Evolutionary conservation across 805 yeast genomes (phyloP), one percentile per base, ranked within the genome.

Genomic region (Candida loeiensis): DNA sequence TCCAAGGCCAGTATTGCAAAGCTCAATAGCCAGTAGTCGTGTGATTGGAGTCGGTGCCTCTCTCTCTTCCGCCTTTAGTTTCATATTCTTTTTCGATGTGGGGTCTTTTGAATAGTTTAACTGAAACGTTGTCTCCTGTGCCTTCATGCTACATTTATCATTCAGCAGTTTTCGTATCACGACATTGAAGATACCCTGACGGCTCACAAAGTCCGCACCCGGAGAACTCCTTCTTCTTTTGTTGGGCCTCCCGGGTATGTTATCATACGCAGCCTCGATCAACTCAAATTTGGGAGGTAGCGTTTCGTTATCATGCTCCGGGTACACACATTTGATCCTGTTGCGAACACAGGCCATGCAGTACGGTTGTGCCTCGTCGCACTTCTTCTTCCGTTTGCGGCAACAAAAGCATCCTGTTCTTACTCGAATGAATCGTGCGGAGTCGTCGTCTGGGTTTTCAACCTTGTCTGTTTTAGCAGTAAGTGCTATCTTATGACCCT

Each of bases 361-460:
- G 7, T 39, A 21, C 6, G 51, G 51, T n/a, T 37, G 43, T 7
- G 27, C 12, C 33, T 47, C 51, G 20, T 47, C 51, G 29, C 51
- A 47, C 39, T 45, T 47, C 44, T 47, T 47, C 41, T 47, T 47
- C 16, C 51, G 39, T 29, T 41, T 43, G 11, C 51, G 36, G 34
- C 51, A 46, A 20, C 46, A 39, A 25, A 44, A 44, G 26, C 49
- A 46, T 6, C 49, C 49, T 6, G 49, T 39, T 13, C 47, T 20
- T 5, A 43, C 41, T 16, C 49, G 36, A 34, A 20, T 36, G 31
- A 31, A 36, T 21, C 27, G 34, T 26, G 14, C 16, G 15, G 34
- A 15, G 15, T 29, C 35, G 14, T 28, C 39, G 5, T 25, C 34
- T 14, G 20, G 34, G 34, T 34, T 28, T 12, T 21, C 24, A 9